Conservation (phyloP, 306 rosid species). For the Prunus kanzakura region DNA sequence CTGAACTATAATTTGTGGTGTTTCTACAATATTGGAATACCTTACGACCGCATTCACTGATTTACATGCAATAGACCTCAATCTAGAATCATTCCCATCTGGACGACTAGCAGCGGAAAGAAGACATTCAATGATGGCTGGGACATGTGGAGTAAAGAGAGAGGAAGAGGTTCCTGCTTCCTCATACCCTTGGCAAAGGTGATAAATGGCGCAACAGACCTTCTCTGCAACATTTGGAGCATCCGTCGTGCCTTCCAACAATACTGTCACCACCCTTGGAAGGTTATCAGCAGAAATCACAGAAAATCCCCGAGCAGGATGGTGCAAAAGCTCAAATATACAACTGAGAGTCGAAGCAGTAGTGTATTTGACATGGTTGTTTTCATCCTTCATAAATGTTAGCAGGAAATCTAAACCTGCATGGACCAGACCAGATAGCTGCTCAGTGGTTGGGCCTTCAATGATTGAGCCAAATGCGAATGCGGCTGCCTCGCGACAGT, state of each 20-base stretch:
- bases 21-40: slow-evolving; percentile 29
- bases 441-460: slow-evolving; percentile 32
- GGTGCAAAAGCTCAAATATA: slow-evolving; percentile 32
- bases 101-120: slow-evolving; percentile 31
- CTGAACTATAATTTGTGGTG: slow-evolving; percentile 23
- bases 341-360: slow-evolving; percentile 41
- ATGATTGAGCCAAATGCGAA: slow-evolving; percentile 34
- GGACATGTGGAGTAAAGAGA: slow-evolving; percentile 30
- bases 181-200: slow-evolving; percentile 34
- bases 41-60: slow-evolving; percentile 37
- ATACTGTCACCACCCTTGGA: slow-evolving; percentile 22
- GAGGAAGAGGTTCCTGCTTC: slow-evolving; percentile 26
- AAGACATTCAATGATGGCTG: slow-evolving; percentile 20
- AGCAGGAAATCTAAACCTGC: slow-evolving; percentile 32
- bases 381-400: slow-evolving; percentile 28
- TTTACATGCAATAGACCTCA: slow-evolving; percentile 35
- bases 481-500: slow-evolving; percentile 36
- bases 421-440: slow-evolving; percentile 24
- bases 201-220: slow-evolving; percentile 38
- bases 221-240: slow-evolving; percentile 34
- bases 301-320: slow-evolving; percentile 29
- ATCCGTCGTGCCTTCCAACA: slow-evolving; percentile 33
- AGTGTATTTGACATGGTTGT: slow-evolving; percentile 34
- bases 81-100: slow-evolving; percentile 36
- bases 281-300: slow-evolving; percentile 29